Evolutionary conservation across 2,329 filamentous ascomycete species (phyloP), one percentile per base, ranked within the genome.

Genomic region (Trichoderma simmonsii): DNA sequence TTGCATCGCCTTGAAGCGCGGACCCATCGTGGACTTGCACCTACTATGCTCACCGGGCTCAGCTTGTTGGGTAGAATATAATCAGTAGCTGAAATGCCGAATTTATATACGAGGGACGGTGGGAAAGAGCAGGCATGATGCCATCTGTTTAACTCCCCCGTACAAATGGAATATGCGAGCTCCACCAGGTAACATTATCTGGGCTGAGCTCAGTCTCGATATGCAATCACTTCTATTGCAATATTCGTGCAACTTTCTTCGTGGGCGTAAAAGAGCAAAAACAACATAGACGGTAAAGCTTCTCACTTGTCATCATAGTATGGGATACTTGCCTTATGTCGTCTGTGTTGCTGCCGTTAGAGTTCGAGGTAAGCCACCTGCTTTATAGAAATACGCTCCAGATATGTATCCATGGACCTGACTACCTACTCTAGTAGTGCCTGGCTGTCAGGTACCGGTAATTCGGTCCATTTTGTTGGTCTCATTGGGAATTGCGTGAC

Each of bases 11-110:
- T 12, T 24, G n/a, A 12, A 24, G 9, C 0, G 12, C 1, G 24
- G 6, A 2, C 11, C n/a, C 3, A 21, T 1, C 1, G 4, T 12
- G 43, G 0, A 0, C 3, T 51, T 21, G 9, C 11, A 51, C 1
- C 11, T 3, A 21, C 7, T 6, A 21, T 24, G 9, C 43, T 51
- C n/a, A 21, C n/a, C 1, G 9, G 2, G 4, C 24, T 51, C 1
- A 24, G 1, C 4, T 51, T 21, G n/a, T 6, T 51, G 43, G 43
- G 9, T 3, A 21, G 43, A 0, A 48, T 8, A 48, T 21, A 8
- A 1, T 12, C 18, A 9, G n/a, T 4, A 21, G n/a, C 3, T 51
- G 9, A 51, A 21, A 4, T 24, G 6, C 9, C 12, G n/a, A 48
- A 51, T 51, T 6, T 1, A 21, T 51, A 1, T 51, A 43, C 4